Evolutionary conservation across 306 rosid genomes (phyloP), one percentile per base, ranked within the genome.

Genomic region (Prunus armeniaca): DNA sequence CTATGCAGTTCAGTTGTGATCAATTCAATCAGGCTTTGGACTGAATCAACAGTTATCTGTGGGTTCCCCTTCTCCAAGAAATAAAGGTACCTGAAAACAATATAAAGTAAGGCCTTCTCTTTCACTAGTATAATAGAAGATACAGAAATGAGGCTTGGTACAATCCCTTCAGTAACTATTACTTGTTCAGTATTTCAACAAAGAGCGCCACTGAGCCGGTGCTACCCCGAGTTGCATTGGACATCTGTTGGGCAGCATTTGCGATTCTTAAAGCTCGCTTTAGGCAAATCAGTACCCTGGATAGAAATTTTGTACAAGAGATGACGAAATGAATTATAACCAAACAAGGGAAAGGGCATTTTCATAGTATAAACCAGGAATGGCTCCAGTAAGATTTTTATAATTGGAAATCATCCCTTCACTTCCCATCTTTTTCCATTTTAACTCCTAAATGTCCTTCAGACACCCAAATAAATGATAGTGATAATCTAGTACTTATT

Each of bases 11-110:
- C 98, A 43, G 88, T 91, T 75, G 90, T 91, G 30, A 94, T 89
- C 79, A 94, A 82, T 57, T 94, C 97, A 71, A 88, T 87, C 76
- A 94, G 83, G 80, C 96, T 89, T 87, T 90, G 93, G 75, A 94
- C 87, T 43, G 94, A 78, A 73, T 94, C 90, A 58, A 89, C 88
- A 2, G 91, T 91, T 78, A 94, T 84, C 80, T 91, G 98, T 6
- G 90, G 89, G 87, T 90, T 93, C 30, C 97, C 97, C 82, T 93
- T 93, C 91, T 93, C 98, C 30, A 84, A 91, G 91, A 93, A 93
- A 83, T 93, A 93, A 47, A 93, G 93, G 85, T 93, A 93, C 89
- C 98, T 83, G 88, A 76, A 82, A 77, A 77, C 72, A 81, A 17
- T 12, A 78, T 4, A 46, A 9, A 3, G 41, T 38, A 14, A 54